phyloP scores from a whole-genome alignment of 805 yeast species.

The Clavispora fructus region DNA sequence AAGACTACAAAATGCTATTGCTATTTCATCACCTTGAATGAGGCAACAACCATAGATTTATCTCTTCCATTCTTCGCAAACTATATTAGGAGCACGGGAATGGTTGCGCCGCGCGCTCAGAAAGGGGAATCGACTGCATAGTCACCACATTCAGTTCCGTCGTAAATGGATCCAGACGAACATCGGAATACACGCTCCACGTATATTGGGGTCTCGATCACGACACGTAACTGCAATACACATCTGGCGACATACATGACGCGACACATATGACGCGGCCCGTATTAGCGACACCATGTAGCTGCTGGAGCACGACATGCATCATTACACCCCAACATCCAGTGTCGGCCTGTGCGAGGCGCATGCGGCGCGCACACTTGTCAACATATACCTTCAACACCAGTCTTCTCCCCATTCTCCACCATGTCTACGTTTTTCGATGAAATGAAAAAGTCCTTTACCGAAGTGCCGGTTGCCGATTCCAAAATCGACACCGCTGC shows the following conservation, averaged over 20 bases:
- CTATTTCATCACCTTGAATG: too few species aligned
- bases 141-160: not conserved
- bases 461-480: constrained; percentile 63
- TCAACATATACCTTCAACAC: not conserved
- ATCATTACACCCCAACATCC: not conserved
- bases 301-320: not conserved
- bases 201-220: too few species aligned
- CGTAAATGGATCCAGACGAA: too few species aligned
- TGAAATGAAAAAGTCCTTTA: constrained; percentile 66
- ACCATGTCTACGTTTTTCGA: constrained; percentile 75
- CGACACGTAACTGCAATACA: not conserved
- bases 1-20: too few species aligned
- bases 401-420: not conserved
- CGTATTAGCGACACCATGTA: not conserved
- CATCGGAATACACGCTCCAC: too few species aligned
- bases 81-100: not conserved
- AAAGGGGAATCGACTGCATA: not conserved
- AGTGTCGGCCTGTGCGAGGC: not conserved
- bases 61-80: too few species aligned
- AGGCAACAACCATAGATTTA: too few species aligned
- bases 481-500: constrained; percentile 66
- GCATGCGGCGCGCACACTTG: constrained; percentile 1
- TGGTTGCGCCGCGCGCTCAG: not conserved
- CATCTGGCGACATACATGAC: not conserved
- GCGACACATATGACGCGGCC: not conserved